Base-by-base conservation (phyloP, 164 flowering plant genomes). In the Platanus orientalis region DNA sequence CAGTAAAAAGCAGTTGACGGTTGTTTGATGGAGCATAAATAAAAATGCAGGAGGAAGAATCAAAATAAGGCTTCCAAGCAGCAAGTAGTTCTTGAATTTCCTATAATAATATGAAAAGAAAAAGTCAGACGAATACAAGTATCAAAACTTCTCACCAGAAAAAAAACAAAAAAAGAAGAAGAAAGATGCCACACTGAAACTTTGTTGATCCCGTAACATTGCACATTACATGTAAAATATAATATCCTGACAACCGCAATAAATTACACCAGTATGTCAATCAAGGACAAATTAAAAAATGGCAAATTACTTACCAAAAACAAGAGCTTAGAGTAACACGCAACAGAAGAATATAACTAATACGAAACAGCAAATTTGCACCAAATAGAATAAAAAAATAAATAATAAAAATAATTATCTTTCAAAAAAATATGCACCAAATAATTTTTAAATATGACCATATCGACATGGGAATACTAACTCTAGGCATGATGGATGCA, bases 31-130 rank as follows among this genome's bases (percentile, higher is more conserved):
- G 86, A 62, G 97, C 90, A 69, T 82, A 47, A 23, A 89, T 67
- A 64, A 76, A 91, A 70, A 86, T 66, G 70, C 84, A 82, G 9
- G 80, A 69, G 58, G 88, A 81, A 54, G 80, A 79, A 72, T 85
- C 89, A 78, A 94, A 89, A 83, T 86, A 83, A 66, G 89, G 81
- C 77, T 81, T 94, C 99, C 99, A 94, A 50, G 79, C 67, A 72
- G 75, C 73, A 66, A 94, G 88, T 66, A 91, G 68, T 42, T 94
- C 97, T 75, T 85, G 92, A 70, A 91, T 72, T 47, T 88, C 92
- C 97, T 89, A 65, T 17, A 71, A 56, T 21, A 68, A 65, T 40
- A 54, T 28, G 13, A 32, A 27, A 16, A 42, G 57, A 53, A 47
- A 60, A 27, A 56, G 52, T 56, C 55, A 67, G 45, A 19, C 21